Percentiles rank a stretch among this genome's conserved stretches.
Conservation (phyloP, 1,139 yeast genomes). For the Diutina catenulata region DNA sequence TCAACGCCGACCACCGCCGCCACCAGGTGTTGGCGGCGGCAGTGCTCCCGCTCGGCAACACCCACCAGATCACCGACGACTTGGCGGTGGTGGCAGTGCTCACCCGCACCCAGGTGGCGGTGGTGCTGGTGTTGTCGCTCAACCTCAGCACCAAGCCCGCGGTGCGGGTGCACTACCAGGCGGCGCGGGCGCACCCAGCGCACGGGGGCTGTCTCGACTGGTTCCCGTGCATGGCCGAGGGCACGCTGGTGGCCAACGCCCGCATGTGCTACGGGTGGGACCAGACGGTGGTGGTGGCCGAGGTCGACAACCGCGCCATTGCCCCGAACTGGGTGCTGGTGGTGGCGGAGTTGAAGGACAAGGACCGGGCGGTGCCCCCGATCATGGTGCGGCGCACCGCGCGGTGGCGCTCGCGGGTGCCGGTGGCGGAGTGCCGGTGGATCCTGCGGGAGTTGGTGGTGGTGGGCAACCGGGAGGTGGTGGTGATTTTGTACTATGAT, state of each 20-base stretch:
- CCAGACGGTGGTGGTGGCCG: constrained; percentile 43
- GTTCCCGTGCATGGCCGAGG: constrained; percentile 32
- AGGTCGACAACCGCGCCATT: constrained; percentile 25
- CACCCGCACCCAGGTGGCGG: constrained; percentile 37
- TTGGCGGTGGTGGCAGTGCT: constrained; percentile 53
- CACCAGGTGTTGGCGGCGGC: constrained; percentile 9
- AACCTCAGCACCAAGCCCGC: constrained; percentile 18
- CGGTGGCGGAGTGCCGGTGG: not conserved
- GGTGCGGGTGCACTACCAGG: constrained; percentile 36
- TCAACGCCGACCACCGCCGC: constrained; percentile 19
- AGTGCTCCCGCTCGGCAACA: constrained; percentile 43
- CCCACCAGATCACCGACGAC: constrained; percentile 38
- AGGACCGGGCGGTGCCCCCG: constrained; percentile 24
- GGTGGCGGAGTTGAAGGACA: constrained; percentile 25
- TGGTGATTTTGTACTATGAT: not conserved
- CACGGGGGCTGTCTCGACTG: constrained; percentile 37
- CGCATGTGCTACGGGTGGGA: constrained; percentile 60
- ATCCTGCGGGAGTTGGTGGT: not conserved
- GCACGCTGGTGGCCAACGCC: constrained; percentile 18
- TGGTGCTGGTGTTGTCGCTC: constrained; percentile 46
- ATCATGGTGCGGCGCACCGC: constrained; percentile 34
- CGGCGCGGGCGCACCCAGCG: not conserved
- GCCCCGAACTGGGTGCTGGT: constrained; percentile 19
- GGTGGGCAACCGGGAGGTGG: not conserved
- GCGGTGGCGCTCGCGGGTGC: too few species aligned